Percentiles rank a stretch among this genome's conserved stretches.
Evolutionary conservation across 1,284 basidiomycete species (phyloP).

Genomic region (Rhodotorula sp.): DNA sequence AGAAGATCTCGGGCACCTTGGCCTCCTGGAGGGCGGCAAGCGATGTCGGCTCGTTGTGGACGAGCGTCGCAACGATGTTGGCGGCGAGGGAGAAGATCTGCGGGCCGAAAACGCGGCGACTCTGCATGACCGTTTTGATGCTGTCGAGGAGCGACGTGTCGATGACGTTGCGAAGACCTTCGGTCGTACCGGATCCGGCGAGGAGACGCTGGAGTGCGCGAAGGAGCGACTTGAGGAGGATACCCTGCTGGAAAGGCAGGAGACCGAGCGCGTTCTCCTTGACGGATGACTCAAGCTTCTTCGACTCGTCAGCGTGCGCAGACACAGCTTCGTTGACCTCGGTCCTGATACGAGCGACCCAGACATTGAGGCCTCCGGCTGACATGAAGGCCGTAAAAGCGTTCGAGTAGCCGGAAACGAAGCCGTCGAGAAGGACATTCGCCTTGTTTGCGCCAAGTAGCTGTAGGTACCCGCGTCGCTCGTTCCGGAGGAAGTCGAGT

Average conservation of each 20-base stretch:
- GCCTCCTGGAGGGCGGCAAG: conserved; percentile 88
- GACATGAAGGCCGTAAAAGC: conserved; percentile 85
- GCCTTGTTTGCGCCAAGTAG: conserved; percentile 67
- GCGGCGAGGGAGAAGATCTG: conserved; percentile 82
- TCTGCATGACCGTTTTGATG: conserved; percentile 81
- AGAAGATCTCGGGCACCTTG: conserved; percentile 84
- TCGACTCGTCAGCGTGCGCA: conserved; percentile 55
- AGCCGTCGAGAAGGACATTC: conserved; percentile 84
- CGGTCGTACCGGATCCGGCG: conserved; percentile 88
- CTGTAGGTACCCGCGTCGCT: conserved; percentile 60
- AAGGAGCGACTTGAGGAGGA: conserved; percentile 79
- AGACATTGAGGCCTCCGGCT: conserved; percentile 75
- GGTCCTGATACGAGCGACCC: conserved; percentile 81
- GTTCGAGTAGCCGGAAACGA: conserved; percentile 83
- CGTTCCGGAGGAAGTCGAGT: conserved; percentile 80
- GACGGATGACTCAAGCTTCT: conserved; percentile 23
- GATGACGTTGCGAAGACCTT: conserved; percentile 90
- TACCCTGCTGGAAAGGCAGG: conserved; percentile 48
- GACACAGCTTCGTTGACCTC: conserved; percentile 69
- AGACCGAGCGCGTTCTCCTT: conserved; percentile 47
- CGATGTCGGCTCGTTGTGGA: conserved; percentile 98
- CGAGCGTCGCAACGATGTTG: conserved; percentile 96
- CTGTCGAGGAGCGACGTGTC: conserved; percentile 85
- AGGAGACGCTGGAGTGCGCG: conserved; percentile 95
- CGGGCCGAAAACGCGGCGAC: conserved; percentile 78